A percentile compares a stretch with the other conserved stretches of the same genome.
These are phyloP conservation scores for Graphilbum sp. DNA, from an alignment of 2,329 filamentous ascomycete genomes.

Conservation along the genomic window DNA sequence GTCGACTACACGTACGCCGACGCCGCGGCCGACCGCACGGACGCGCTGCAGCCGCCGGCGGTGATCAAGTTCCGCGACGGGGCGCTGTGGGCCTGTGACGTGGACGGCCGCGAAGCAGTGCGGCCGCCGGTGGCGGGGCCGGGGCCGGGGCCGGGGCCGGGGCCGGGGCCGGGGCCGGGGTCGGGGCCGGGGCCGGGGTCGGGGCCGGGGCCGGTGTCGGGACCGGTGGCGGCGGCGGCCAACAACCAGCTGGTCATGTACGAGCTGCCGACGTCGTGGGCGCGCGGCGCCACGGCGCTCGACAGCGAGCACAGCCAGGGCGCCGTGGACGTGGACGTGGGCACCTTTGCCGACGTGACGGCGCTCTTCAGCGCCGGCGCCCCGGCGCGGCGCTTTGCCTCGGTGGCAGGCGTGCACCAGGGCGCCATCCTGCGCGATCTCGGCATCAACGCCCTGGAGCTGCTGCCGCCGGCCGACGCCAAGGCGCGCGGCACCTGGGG, in stretches of 20 bases:
- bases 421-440: conserved; percentile 10
- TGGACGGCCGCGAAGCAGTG: conserved; percentile 7
- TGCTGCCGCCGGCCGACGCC: conserved; percentile 11
- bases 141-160: no score
- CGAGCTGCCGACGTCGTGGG: conserved; percentile 13
- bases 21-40: not conserved
- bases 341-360: conserved; percentile 11
- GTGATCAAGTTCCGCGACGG: conserved; percentile 10
- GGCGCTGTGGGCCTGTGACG: conserved; percentile 10
- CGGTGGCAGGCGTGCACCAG: conserved; percentile 1
- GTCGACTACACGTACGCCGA: conserved; percentile 9
- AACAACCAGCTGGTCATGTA: conserved; percentile 14
- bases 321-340: conserved; percentile 8
- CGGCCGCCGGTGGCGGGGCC: not conserved
- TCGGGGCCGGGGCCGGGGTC: no score
- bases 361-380: conserved; percentile 8
- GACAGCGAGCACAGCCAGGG: not conserved
- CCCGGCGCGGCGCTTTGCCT: conserved; percentile 6
- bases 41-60: conserved; percentile 9
- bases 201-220: no score
- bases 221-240: conserved; percentile 3
- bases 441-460: conserved; percentile 13
- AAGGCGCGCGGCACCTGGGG: conserved; percentile 10
- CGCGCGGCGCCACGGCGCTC: conserved; percentile 5
- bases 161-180: no score